Conservation (phyloP, 176 grass and related monocot genomes). For the Raddia guianensis region DNA sequence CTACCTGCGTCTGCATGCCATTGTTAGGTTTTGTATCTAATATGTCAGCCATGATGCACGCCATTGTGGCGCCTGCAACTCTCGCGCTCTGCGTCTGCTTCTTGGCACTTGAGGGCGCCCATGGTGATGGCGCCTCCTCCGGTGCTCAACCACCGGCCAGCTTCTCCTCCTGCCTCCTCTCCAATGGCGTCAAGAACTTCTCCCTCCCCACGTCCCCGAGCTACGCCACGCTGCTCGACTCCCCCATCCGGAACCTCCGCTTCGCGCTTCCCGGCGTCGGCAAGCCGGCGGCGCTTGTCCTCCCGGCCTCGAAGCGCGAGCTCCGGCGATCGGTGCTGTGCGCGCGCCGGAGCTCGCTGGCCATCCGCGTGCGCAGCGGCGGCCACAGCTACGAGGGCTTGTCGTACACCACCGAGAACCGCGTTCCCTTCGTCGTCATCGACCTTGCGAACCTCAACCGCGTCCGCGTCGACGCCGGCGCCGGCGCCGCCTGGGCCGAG, state of each 20-base stretch:
- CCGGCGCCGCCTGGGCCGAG: slow-evolving; percentile 56
- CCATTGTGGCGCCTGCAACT: neutral
- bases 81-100: neutral
- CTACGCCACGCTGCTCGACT: slow-evolving; percentile 53
- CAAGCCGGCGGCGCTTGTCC: slow-evolving; percentile 46
- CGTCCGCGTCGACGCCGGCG: slow-evolving; percentile 36
- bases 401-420: slow-evolving; percentile 55
- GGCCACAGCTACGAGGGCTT: slow-evolving; percentile 82
- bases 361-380: slow-evolving; percentile 68
- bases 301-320: slow-evolving; percentile 38
- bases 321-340: slow-evolving; percentile 51
- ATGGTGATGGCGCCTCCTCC: neutral
- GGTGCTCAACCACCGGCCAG: neutral
- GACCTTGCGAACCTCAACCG: slow-evolving; percentile 60
- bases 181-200: slow-evolving; percentile 59
- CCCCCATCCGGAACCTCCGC: slow-evolving; percentile 64
- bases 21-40: too few relatives aligned
- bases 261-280: slow-evolving; percentile 41
- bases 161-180: slow-evolving; percentile 57
- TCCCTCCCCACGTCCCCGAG: slow-evolving; percentile 41
- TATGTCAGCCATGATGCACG: neutral
- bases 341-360: neutral
- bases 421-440: slow-evolving; percentile 51
- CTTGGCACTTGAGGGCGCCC: neutral
- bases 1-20: too few relatives aligned